These are phyloP conservation scores for Cyberlindnera maritima DNA, from an alignment of 805 yeast genomes.

Conservation along the genomic window DNA sequence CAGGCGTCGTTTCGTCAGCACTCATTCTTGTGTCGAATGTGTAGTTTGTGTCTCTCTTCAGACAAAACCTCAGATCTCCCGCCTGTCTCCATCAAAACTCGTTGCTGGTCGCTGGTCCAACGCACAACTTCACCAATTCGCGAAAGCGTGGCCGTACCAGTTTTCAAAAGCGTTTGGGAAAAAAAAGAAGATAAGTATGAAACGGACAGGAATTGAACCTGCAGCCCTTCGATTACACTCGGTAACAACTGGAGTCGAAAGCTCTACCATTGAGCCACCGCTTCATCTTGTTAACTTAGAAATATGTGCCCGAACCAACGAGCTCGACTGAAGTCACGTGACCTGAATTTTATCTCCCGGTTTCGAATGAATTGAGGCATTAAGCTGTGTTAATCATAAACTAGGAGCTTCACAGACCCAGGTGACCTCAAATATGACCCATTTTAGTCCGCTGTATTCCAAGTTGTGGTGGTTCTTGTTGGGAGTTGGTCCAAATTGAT, in stretches of 20 bases:
- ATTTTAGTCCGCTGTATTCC: too few species aligned
- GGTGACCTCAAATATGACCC: too few species aligned
- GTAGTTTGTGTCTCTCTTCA: too few species aligned
- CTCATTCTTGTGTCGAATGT: conserved; percentile 9
- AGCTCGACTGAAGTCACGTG: too few species aligned
- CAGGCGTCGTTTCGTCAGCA: conserved; percentile 14
- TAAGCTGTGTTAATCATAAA: too few species aligned
- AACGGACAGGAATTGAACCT: conserved; percentile 87
- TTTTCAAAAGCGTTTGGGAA: neutral
- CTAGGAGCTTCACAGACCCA: too few species aligned
- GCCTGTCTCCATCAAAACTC: too few species aligned
- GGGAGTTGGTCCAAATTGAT: too few species aligned
- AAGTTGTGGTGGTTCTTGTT: too few species aligned
- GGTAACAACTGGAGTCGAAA: conserved; percentile 60
- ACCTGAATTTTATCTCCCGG: neutral
- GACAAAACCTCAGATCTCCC: too few species aligned
- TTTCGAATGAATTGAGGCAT: neutral
- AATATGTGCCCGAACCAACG: neutral
- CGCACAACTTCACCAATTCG: neutral
- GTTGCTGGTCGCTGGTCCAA: neutral
- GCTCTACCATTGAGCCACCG: conserved; percentile 83
- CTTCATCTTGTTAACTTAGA: conserved; percentile 38
- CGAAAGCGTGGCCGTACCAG: neutral
- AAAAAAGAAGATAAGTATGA: conserved; percentile 42
- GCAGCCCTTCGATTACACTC: conserved; percentile 75